Conservation (phyloP, 2,329 filamentous ascomycete species). For the Scytalidium lignicola region DNA sequence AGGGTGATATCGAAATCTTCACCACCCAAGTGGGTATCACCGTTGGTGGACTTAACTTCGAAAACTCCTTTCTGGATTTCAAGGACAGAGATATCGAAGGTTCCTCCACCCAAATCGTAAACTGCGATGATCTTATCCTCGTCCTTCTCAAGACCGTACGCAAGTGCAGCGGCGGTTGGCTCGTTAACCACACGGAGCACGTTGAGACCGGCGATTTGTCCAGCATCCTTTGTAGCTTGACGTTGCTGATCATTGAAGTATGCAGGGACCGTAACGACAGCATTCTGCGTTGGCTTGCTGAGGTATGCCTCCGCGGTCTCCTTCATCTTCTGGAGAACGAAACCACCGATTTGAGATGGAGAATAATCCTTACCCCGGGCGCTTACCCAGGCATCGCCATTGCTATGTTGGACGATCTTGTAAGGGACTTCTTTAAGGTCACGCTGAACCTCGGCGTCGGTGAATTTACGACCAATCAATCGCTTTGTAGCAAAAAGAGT, state of each 20-base stretch:
- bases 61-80: slow-evolving; percentile 98
- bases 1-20: slow-evolving; percentile 97
- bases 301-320: slow-evolving; percentile 95
- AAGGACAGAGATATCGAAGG: slow-evolving; percentile 97
- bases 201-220: slow-evolving; percentile 92
- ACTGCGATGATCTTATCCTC: slow-evolving; percentile 85
- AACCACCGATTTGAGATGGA: slow-evolving; percentile 96
- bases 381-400: slow-evolving; percentile 94
- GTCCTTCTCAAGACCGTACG: slow-evolving; percentile 95
- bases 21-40: slow-evolving; percentile 96
- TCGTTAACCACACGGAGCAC: slow-evolving; percentile 98
- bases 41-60: slow-evolving; percentile 98
- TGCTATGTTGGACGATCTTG: slow-evolving; percentile 96
- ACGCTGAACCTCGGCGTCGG: slow-evolving; percentile 86
- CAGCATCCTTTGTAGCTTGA: slow-evolving; percentile 96
- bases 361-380: slow-evolving; percentile 94
- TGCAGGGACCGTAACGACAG: slow-evolving; percentile 91
- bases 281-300: slow-evolving; percentile 87
- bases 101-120: slow-evolving; percentile 97
- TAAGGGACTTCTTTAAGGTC: slow-evolving; percentile 97
- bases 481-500: slow-evolving; percentile 98
- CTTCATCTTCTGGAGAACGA: slow-evolving; percentile 98
- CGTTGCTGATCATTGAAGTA: slow-evolving; percentile 99
- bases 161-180: slow-evolving; percentile 90
- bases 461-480: slow-evolving; percentile 97